Percentiles rank a stretch among this genome's conserved stretches.
Conservation (phyloP, 129 eudicot species). For the Tagetes patula region DNA sequence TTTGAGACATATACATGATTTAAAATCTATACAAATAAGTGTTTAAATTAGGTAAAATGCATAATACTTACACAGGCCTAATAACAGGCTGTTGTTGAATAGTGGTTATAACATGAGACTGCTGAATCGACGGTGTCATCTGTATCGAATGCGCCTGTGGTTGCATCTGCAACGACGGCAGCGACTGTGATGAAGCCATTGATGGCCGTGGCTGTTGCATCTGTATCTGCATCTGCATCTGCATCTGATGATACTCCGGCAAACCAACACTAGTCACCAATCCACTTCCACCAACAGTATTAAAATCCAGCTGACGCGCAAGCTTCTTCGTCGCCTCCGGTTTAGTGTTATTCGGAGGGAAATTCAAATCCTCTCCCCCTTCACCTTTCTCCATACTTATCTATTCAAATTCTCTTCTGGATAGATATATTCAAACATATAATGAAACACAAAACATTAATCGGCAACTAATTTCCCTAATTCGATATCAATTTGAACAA, state of each 20-base stretch:
- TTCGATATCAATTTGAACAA: constrained; percentile 8
- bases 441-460: neutral
- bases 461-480: constrained; percentile 1
- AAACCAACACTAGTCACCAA: constrained; percentile 9
- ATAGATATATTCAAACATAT: neutral
- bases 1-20: too few species aligned
- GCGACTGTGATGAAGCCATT: neutral
- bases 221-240: constrained; percentile 17
- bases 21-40: too few species aligned
- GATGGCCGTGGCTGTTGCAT: constrained; percentile 8
- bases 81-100: constrained; percentile 33
- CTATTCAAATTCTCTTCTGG: constrained; percentile 15
- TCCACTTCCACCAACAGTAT: constrained; percentile 36
- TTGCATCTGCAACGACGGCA: neutral
- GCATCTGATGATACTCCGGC: constrained; percentile 46
- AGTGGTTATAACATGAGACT: constrained; percentile 7
- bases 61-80: constrained; percentile 46
- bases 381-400: constrained; percentile 53
- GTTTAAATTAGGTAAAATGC: constrained; percentile 1
- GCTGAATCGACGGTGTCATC: constrained; percentile 1
- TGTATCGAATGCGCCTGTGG: neutral
- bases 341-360: constrained; percentile 58
- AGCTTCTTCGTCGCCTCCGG: constrained; percentile 63
- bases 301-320: constrained; percentile 85
- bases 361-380: constrained; percentile 54